Base-by-base conservation (phyloP, 176 grass and related monocot species). In the Hsuehochloa calcarea region DNA sequence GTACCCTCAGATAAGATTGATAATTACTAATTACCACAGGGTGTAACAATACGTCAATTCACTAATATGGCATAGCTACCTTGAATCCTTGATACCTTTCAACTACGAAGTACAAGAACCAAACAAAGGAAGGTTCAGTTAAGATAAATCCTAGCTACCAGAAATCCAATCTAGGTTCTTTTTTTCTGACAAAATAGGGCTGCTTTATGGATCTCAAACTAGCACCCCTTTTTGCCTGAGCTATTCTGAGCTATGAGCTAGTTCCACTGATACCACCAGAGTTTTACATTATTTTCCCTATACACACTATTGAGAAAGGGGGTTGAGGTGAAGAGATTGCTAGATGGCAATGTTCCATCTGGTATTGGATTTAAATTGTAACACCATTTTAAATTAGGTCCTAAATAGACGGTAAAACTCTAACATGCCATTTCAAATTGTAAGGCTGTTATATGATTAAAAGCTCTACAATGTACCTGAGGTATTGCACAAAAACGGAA, bases 401-500 rank as follows among this genome's bases (percentile, higher is more conserved):
- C 27, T 13, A 43, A 9, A 25, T 61, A 51, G 54, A 27, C 14
- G 38, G 45, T 51, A 20, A 49, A 87, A 27, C 46, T 44, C 22
- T 56, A 74, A 51, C 45, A 55, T 35, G 22, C 3, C 14, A 74
- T 46, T 45, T 64, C 43, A 73, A 43, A 69, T 77, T 55, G 22
- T 20, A 43, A 47, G 22, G 40, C 5, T 31, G n/a, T 31, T 77
- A 40, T 37, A 74, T 3, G 56, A 54, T 19, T 76, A 82, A 50
- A 75, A 68, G 26, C 40, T 46, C 20, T 68, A 23, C 7, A 51
- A 49, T 68, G 58, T 89, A 98, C 96, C 96, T 98, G 96, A 35
- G 96, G 96, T 84, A 98, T 98, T 38, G 93, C 86, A 29, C 93
- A 95, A 91, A 98, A 98, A 15, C 88, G 82, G 80, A 95, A 98